Conservation (phyloP, 441 rosid genomes). For the Croton setiger region DNA sequence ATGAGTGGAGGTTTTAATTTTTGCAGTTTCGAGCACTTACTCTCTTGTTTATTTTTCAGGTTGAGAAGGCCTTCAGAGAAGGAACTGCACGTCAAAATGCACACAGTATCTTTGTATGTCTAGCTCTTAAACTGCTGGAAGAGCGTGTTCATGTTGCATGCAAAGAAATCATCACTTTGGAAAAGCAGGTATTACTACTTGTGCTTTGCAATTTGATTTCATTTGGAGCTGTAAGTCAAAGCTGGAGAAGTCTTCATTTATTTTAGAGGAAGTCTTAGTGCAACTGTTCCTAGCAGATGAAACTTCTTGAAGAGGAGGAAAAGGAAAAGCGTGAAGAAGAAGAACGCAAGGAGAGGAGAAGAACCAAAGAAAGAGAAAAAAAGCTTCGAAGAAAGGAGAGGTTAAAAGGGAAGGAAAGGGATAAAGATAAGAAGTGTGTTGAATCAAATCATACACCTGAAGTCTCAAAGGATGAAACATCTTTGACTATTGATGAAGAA, state of each 20-base stretch:
- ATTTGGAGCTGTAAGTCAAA: conserved; percentile 9
- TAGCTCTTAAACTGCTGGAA: conserved; percentile 75
- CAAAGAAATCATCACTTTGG: conserved; percentile 89
- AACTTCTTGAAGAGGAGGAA: conserved; percentile 97
- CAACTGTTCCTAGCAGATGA: conserved; percentile 44
- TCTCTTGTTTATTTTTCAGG: conserved; percentile 45
- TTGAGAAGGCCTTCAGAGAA: conserved; percentile 98
- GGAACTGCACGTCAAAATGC: conserved; percentile 99
- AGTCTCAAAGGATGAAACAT: conserved; percentile 46
- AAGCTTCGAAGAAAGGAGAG: conserved; percentile 87
- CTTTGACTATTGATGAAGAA: conserved; percentile 44
- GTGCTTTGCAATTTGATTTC: conserved; percentile 19
- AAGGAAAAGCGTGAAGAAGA: conserved; percentile 95
- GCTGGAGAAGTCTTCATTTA: conserved; percentile 3
- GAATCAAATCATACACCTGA: conserved; percentile 36
- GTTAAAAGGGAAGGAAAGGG: conserved; percentile 72
- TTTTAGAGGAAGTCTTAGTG: conserved; percentile 18
- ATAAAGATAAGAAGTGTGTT: conserved; percentile 46
- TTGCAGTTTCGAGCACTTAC: conserved; percentile 6
- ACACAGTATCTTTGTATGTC: conserved; percentile 90
- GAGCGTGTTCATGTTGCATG: conserved; percentile 95
- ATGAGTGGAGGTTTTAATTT: conserved; percentile 1
- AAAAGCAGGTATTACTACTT: conserved; percentile 67
- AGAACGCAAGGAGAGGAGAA: conserved; percentile 83
- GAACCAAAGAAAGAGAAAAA: conserved; percentile 77